Evolutionary conservation across 2,329 filamentous ascomycete genomes (phyloP).

Genomic region (Claviceps sp.): DNA sequence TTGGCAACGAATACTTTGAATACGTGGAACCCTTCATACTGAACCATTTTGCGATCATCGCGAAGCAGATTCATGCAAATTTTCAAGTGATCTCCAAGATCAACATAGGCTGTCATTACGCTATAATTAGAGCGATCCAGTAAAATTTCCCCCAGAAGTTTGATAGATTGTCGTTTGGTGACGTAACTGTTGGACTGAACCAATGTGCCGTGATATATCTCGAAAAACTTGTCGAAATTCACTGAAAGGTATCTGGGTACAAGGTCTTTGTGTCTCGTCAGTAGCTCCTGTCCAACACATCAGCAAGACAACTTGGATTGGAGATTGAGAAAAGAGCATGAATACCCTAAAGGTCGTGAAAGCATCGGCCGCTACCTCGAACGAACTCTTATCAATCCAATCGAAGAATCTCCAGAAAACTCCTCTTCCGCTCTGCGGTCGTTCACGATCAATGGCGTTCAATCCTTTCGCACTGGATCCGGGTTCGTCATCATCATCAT

Average conservation of each 20-base stretch:
- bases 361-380: constrained; percentile 92
- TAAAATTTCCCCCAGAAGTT: constrained; percentile 86
- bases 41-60: constrained; percentile 96
- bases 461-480: constrained; percentile 65
- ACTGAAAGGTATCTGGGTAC: constrained; percentile 76
- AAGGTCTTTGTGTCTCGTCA: constrained; percentile 87
- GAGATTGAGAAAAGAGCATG: constrained; percentile 17
- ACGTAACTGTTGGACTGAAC: constrained; percentile 93
- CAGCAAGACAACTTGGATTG: neutral
- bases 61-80: constrained; percentile 95
- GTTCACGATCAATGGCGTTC: constrained; percentile 61
- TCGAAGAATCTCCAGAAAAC: constrained; percentile 96
- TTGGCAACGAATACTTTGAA: constrained; percentile 99
- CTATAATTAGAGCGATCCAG: constrained; percentile 93
- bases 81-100: constrained; percentile 89
- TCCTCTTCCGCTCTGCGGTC: constrained; percentile 63
- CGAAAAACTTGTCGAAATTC: constrained; percentile 91
- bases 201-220: constrained; percentile 73
- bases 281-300: constrained; percentile 53
- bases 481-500: constrained; percentile 66
- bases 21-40: constrained; percentile 97
- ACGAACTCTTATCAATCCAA: constrained; percentile 93
- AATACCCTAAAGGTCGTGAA: constrained; percentile 87
- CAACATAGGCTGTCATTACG: constrained; percentile 96
- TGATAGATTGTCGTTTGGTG: constrained; percentile 95